These are phyloP conservation scores for Aspergillus persii DNA, from an alignment of 2,329 filamentous ascomycete genomes.

Conservation along the genomic window DNA sequence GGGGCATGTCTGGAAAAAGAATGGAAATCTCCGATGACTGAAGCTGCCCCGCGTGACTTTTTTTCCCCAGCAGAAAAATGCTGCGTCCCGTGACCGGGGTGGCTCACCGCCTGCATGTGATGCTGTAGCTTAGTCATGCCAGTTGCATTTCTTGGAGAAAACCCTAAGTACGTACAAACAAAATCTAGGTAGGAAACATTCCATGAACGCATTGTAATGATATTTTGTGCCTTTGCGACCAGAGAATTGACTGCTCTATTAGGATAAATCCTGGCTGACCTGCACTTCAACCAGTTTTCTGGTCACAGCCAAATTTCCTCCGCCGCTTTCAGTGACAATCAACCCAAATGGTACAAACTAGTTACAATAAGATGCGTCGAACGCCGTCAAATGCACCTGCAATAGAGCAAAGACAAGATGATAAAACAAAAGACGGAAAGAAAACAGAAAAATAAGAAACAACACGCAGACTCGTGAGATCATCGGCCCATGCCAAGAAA, in stretches of 20 bases:
- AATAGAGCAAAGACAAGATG: conserved; percentile 17
- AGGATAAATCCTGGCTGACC: conserved; percentile 29
- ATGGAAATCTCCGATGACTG: neutral
- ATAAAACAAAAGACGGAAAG: conserved; percentile 2
- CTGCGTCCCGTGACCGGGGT: conserved; percentile 13
- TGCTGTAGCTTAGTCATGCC: neutral
- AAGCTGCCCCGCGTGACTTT: conserved; percentile 15
- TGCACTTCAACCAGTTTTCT: conserved; percentile 39
- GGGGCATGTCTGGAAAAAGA: neutral
- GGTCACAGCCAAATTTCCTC: conserved; percentile 4
- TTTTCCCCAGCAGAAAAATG: conserved; percentile 18
- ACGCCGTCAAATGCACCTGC: conserved; percentile 39
- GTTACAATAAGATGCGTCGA: conserved; percentile 19
- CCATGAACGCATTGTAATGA: neutral
- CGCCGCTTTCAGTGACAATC: conserved; percentile 2
- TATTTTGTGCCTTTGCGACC: neutral
- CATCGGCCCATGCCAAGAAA: conserved; percentile 5
- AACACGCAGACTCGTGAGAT: conserved; percentile 13
- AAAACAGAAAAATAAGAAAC: neutral
- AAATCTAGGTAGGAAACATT: conserved; percentile 11
- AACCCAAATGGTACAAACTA: conserved; percentile 22
- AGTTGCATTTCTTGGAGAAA: conserved; percentile 3
- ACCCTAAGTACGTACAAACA: conserved; percentile 19
- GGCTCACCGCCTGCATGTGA: conserved; percentile 11
- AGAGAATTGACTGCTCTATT: conserved; percentile 6